Percentiles rank a stretch among this genome's conserved stretches.
Evolutionary conservation across 2,329 filamentous ascomycete species (phyloP).

Genomic region (Lachnellula cervina): DNA sequence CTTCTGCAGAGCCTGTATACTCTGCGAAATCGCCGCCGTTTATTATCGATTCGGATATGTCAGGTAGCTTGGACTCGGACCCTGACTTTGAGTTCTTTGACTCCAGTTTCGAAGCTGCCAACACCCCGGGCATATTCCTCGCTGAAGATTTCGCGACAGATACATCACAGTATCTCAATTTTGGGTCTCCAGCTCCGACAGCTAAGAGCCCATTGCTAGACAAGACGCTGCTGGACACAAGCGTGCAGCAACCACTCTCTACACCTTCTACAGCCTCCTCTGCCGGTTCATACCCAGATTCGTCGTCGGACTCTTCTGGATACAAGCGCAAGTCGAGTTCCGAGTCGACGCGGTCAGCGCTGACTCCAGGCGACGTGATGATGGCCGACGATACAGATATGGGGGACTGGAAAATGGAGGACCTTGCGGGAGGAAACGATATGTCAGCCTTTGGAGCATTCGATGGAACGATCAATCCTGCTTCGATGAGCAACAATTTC

Average conservation of each 20-base stretch:
- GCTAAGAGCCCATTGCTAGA: conserved; percentile 23
- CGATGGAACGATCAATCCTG: conserved; percentile 35
- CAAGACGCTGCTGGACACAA: conserved; percentile 22
- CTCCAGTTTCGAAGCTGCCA: conserved; percentile 29
- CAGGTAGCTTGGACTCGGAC: conserved; percentile 29
- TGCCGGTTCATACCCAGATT: conserved; percentile 42
- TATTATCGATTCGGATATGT: conserved; percentile 34
- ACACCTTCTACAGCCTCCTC: conserved; percentile 31
- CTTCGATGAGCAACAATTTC: conserved; percentile 31
- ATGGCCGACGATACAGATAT: conserved; percentile 40
- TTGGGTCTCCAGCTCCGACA: conserved; percentile 23
- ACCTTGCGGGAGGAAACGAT: conserved; percentile 35
- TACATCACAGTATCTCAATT: conserved; percentile 23
- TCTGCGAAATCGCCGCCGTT: conserved; percentile 32
- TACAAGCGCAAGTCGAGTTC: conserved; percentile 46
- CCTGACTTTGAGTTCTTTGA: conserved; percentile 37
- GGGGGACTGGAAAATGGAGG: conserved; percentile 40
- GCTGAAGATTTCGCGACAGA: conserved; percentile 26
- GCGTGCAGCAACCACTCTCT: conserved; percentile 18
- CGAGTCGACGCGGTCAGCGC: conserved; percentile 41
- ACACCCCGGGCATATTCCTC: conserved; percentile 29
- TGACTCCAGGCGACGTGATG: conserved; percentile 38
- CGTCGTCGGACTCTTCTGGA: conserved; percentile 48
- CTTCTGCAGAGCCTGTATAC: conserved; percentile 24
- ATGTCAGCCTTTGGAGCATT: conserved; percentile 36